Evolutionary conservation across 768 basidiomycete genomes (phyloP), one percentile per base, ranked within the genome.

Genomic region (Omphalotus guepiniiformis): DNA sequence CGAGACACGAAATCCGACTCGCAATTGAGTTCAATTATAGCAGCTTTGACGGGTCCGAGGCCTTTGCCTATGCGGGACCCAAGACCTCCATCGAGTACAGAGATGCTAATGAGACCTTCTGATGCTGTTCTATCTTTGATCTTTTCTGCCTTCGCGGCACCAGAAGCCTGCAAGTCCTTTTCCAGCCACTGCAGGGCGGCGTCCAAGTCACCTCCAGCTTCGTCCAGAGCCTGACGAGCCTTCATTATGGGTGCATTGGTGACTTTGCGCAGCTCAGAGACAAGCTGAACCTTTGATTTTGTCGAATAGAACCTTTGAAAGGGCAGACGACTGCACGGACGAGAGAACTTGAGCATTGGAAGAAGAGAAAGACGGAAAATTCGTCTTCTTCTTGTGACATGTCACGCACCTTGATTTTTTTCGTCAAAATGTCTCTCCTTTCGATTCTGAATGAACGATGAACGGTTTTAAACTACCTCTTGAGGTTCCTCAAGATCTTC

Each of bases 1-100:
- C 89, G 70, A 19, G 83, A 90, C 23, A 98, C 94, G 61, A 96
- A 98, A 69, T 98, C 94, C 43, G 94, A 96, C 70, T 98, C 94
- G 70, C 94, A 97, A 56, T 90, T 91, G 51, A 96, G 72, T 65
- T 98, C 94, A 48, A 97, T 71, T 78, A 96, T 87, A 16, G 86
- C 83, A 9, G 88, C 92, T 29, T 89, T 79, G 28, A 88, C 66
- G 30, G 78, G 73, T 1, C 74, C 74, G 16, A 63, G 63, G 6
- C 65, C 63, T 29, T 54, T 53, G 29, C 58, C 68, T 9, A 54
- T 60, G 39, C 58, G 62, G 27, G 67, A 53, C 15, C 72, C 73
- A 18, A 68, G 66, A 13, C 85, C 88, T 12, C 76, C 70, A 15
- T 88, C 82, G 19, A 95, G 74, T 9, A 91, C 66, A 36, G 80